Conservation (phyloP, 2,329 filamentous ascomycete genomes). For the Neofusicoccum umdonicola region DNA sequence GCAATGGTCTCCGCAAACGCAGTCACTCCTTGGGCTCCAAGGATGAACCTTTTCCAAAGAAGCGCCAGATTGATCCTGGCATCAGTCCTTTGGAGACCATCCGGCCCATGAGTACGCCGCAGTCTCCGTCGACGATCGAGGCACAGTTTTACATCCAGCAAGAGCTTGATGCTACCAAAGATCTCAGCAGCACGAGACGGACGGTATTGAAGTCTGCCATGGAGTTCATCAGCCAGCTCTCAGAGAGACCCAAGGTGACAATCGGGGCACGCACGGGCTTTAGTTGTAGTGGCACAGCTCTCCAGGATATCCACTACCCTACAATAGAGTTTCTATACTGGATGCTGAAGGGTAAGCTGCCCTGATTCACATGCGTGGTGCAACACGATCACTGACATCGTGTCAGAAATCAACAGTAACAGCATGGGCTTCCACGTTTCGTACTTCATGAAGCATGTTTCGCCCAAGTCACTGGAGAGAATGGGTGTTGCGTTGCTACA, state of each 20-base stretch:
- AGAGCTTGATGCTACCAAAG: neutral
- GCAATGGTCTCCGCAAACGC: neutral
- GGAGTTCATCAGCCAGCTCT: neutral
- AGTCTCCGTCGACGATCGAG: neutral
- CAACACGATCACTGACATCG: neutral
- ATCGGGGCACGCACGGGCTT: neutral
- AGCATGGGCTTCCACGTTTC: slow-evolving; percentile 4
- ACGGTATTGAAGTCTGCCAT: neutral
- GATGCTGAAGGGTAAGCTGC: neutral
- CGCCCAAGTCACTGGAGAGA: slow-evolving; percentile 25
- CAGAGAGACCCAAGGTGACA: neutral
- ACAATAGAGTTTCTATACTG: neutral
- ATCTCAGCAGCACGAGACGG: neutral
- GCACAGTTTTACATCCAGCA: neutral
- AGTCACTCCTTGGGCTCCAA: neutral
- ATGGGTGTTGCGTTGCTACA: slow-evolving; percentile 32
- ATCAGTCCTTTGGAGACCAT: neutral
- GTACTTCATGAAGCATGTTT: neutral
- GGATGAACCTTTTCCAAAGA: neutral
- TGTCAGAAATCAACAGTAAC: neutral
- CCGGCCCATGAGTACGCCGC: neutral
- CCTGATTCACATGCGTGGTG: too few species aligned
- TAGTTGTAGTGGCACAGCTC: neutral
- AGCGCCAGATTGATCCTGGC: neutral
- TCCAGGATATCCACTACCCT: neutral